These are phyloP conservation scores for Aureobasidium sp. DNA, from an alignment of 2,329 filamentous ascomycete genomes.

Conservation along the genomic window DNA sequence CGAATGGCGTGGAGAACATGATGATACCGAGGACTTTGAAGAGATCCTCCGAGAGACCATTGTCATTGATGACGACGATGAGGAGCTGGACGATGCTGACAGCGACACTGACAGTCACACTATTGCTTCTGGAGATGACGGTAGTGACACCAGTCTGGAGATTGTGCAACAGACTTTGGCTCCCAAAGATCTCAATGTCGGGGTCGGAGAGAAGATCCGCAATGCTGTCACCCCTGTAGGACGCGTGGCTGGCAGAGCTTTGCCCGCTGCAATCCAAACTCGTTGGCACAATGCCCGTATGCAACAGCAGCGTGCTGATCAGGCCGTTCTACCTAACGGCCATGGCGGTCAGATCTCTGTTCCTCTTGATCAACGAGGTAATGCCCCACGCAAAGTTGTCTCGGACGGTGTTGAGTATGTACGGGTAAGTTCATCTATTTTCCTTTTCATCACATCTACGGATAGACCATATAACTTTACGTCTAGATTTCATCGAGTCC, in stretches of 20 bases:
- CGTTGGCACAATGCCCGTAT: constrained; percentile 9
- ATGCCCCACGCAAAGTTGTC: constrained; percentile 6
- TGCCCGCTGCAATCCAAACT: constrained; percentile 5
- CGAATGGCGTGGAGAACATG: constrained; percentile 55
- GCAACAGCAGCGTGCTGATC: not conserved
- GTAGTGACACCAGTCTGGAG: constrained; percentile 13
- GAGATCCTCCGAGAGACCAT: constrained; percentile 58
- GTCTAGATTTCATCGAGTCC: constrained; percentile 1
- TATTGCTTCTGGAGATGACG: not conserved
- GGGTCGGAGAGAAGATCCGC: not conserved
- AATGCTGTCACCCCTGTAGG: not conserved
- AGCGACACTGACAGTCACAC: not conserved
- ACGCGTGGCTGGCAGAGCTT: not conserved
- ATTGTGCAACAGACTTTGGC: constrained; percentile 9
- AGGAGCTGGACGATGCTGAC: constrained; percentile 22
- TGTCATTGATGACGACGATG: constrained; percentile 55
- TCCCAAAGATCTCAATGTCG: constrained; percentile 9
- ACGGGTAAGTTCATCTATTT: not conserved
- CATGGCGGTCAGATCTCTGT: constrained; percentile 8
- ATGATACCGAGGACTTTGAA: constrained; percentile 45
- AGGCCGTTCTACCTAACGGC: not conserved
- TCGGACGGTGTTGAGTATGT: constrained; percentile 8
- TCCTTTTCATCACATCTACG: not conserved
- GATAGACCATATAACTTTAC: not conserved
- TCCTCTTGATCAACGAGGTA: constrained; percentile 9